Percentiles rank a stretch among this genome's conserved stretches.
phyloP scores from a whole-genome alignment of 208 protist genomes.

The Trypanosoma mega region DNA sequence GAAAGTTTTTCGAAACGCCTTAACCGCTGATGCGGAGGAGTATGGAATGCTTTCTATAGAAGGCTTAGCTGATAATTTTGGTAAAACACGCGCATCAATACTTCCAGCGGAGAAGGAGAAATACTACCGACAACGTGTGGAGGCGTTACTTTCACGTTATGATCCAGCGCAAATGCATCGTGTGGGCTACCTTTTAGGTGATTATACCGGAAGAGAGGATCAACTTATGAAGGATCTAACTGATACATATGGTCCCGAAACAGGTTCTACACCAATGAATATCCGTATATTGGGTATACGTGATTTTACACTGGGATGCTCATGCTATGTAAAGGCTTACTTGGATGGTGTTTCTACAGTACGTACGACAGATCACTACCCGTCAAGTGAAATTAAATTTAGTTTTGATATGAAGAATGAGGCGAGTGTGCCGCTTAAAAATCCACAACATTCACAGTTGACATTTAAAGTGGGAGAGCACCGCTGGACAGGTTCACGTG shows the following conservation, averaged over 20 bases:
- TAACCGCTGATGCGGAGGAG: constrained; percentile 32
- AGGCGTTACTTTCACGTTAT: constrained; percentile 38
- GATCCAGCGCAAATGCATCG: constrained; percentile 62
- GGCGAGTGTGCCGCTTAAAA: constrained; percentile 41
- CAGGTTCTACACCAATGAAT: constrained; percentile 57
- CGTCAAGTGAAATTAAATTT: constrained; percentile 30
- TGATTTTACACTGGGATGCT: constrained; percentile 31
- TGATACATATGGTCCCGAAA: constrained; percentile 26
- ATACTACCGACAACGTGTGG: constrained; percentile 25
- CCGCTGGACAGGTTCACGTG: constrained; percentile 31
- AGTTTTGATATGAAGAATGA: constrained; percentile 73
- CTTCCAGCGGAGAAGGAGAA: constrained; percentile 6
- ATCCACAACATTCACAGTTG: constrained; percentile 40
- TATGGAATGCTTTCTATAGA: constrained; percentile 57
- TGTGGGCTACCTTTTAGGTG: constrained; percentile 59
- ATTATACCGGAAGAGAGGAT: constrained; percentile 30
- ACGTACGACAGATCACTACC: constrained; percentile 43
- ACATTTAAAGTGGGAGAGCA: constrained; percentile 59
- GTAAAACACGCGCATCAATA: constrained; percentile 22
- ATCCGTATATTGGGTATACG: constrained; percentile 64
- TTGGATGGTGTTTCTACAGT: constrained; percentile 52
- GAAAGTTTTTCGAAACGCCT: constrained; percentile 50
- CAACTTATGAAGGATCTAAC: constrained; percentile 34
- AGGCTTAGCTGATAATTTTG: constrained; percentile 51
- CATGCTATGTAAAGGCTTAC: constrained; percentile 76